Percentiles rank a stretch among this genome's conserved stretches.
Evolutionary conservation across 139 green algal genomes (phyloP).

Genomic region (Chlorella sp.): DNA sequence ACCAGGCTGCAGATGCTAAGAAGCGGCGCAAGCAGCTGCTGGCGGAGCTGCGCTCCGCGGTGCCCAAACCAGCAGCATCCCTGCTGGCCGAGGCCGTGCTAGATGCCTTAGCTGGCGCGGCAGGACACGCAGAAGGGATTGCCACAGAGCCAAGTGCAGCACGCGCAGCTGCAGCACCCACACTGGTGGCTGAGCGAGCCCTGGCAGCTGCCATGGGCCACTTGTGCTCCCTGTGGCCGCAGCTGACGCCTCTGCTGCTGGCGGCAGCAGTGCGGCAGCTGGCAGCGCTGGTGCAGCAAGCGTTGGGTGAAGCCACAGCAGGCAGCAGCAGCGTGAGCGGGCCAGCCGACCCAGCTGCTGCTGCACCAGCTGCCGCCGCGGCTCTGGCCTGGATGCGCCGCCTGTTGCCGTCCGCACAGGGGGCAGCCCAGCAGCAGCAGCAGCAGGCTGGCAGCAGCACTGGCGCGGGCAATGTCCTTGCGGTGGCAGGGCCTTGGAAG

Average conservation of each 20-base stretch:
- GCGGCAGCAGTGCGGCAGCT: slow-evolving; percentile 31
- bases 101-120: slow-evolving; percentile 4
- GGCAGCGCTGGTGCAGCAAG: background rate
- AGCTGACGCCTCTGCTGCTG: slow-evolving; percentile 49
- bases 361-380: background rate
- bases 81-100: slow-evolving; percentile 60
- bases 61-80: slow-evolving; percentile 47
- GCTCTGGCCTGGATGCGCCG: background rate
- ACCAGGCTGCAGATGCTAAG: slow-evolving; percentile 47
- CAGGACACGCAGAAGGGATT: background rate
- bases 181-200: background rate
- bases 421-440: too few species aligned
- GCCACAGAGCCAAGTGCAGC: background rate
- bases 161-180: background rate
- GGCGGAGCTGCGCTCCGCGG: slow-evolving; percentile 54
- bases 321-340: background rate
- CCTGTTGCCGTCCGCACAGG: slow-evolving; percentile 1
- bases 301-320: background rate
- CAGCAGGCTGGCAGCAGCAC: background rate
- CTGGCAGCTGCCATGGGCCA: slow-evolving; percentile 27
- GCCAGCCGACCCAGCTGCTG: background rate
- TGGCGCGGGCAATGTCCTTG: background rate
- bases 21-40: slow-evolving; percentile 51
- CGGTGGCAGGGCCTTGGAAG: background rate
- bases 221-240: slow-evolving; percentile 31